A percentile compares a stretch with the other conserved stretches of the same genome.
phyloP scores from a whole-genome alignment of 139 green algal species.

The Chlorella vulgaris region DNA sequence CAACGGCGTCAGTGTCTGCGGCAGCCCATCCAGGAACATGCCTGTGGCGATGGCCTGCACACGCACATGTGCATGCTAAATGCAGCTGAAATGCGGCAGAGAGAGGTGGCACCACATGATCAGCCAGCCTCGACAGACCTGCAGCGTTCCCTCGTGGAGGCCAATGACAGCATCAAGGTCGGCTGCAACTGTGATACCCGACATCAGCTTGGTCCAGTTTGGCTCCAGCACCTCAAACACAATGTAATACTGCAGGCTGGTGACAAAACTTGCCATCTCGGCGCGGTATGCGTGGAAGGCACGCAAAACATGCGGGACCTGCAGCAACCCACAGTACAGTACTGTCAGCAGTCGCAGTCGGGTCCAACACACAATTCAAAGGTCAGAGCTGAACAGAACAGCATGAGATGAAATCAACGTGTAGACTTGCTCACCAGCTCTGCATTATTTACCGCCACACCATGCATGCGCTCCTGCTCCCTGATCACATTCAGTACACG shows the following conservation, averaged over 20 bases:
- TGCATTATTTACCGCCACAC: constrained; percentile 24
- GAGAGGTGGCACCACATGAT: no score
- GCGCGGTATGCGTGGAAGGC: constrained; percentile 71
- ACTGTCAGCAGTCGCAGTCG: no score
- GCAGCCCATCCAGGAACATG: constrained; percentile 46
- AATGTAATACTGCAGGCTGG: constrained; percentile 94
- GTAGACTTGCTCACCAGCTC: constrained; percentile 5
- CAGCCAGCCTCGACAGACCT: constrained; percentile 18
- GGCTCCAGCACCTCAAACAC: constrained; percentile 87
- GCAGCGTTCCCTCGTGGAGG: constrained; percentile 77
- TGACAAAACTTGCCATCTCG: constrained; percentile 90
- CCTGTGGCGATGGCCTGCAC: constrained; percentile 19
- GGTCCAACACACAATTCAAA: no score
- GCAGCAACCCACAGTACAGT: constrained; percentile 10
- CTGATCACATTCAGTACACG: constrained; percentile 34
- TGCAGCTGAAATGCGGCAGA: no score
- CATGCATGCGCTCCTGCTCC: constrained; percentile 20
- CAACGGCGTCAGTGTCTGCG: constrained; percentile 23
- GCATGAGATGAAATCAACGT: background rate
- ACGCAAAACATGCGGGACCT: constrained; percentile 55
- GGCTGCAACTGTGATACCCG: constrained; percentile 42
- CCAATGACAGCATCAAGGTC: constrained; percentile 87
- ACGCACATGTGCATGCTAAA: no score
- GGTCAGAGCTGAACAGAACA: background rate
- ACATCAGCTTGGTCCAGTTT: constrained; percentile 63